Percentiles rank a stretch among this genome's conserved stretches.
phyloP scores from a whole-genome alignment of 1,139 yeast species.

The Blastobotrys petasosporus region DNA sequence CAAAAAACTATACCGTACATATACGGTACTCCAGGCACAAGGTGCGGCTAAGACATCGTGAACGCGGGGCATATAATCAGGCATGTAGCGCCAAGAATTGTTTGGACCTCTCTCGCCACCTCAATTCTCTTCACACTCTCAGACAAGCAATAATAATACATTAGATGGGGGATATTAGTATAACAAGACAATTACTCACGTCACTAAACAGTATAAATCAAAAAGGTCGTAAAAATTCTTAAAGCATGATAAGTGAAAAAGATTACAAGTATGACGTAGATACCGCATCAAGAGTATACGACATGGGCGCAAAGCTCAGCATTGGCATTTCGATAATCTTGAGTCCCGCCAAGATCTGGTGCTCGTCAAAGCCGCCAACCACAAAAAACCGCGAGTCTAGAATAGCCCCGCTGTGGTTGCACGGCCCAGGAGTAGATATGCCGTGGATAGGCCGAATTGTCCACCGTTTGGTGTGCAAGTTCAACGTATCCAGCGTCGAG shows the following conservation, averaged over 20 bases:
- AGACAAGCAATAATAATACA: background rate
- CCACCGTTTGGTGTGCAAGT: conserved; percentile 19
- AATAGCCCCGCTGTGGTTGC: conserved; percentile 20
- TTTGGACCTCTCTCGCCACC: no score
- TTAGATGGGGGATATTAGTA: background rate
- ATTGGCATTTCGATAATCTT: conserved; percentile 24
- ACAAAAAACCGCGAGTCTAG: conserved; percentile 21
- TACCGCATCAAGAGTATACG: background rate
- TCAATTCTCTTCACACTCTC: no score
- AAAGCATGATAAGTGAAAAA: no score
- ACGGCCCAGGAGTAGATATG: conserved; percentile 19
- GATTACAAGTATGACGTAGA: background rate
- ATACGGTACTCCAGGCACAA: no score
- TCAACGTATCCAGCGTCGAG: conserved; percentile 16
- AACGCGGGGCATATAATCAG: background rate
- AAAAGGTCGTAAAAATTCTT: no score
- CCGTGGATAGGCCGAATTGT: conserved; percentile 19
- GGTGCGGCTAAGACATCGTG: background rate
- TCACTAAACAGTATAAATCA: no score
- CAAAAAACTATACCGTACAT: no score
- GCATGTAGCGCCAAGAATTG: no score
- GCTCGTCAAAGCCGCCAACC: conserved; percentile 22
- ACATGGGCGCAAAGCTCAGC: background rate
- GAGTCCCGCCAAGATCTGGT: conserved; percentile 19
- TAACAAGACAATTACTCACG: background rate